A percentile compares a stretch with the other conserved stretches of the same genome.
These are phyloP conservation scores for Bruguiera sexangula DNA, from an alignment of 345 rosid genomes.

Conservation along the genomic window DNA sequence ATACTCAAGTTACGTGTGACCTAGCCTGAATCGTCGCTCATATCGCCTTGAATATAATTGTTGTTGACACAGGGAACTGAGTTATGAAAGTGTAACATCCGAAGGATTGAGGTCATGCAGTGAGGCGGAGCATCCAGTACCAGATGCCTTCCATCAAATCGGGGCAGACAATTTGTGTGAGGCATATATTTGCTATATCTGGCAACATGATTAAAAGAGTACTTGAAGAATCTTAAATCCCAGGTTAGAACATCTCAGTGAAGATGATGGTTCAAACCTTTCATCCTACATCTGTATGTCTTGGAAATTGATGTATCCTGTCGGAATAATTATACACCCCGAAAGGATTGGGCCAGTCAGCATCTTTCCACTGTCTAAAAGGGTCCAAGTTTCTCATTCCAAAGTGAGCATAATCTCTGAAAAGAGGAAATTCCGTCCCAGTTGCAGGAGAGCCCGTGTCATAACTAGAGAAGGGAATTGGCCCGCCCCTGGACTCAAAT, in stretches of 20 bases:
- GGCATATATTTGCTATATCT: too few species aligned
- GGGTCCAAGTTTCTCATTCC: constrained; percentile 24
- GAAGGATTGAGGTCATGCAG: too few species aligned
- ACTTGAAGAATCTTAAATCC: not conserved
- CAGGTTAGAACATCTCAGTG: not conserved
- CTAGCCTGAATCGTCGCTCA: too few species aligned
- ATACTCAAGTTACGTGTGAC: too few species aligned
- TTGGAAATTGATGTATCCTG: not conserved
- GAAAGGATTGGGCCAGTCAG: constrained; percentile 9
- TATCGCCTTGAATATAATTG: too few species aligned
- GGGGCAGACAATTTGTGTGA: too few species aligned
- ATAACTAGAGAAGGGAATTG: constrained; percentile 13
- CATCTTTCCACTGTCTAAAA: constrained; percentile 22
- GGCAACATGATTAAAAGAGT: too few species aligned
- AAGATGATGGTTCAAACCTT: not conserved
- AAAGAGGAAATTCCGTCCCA: constrained; percentile 28
- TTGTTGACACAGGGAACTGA: too few species aligned
- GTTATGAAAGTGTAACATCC: too few species aligned
- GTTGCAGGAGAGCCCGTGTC: constrained; percentile 29
- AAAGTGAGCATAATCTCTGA: constrained; percentile 16
- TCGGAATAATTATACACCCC: too few species aligned
- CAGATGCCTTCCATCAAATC: too few species aligned
- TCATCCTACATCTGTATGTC: constrained; percentile 17
- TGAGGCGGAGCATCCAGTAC: too few species aligned
- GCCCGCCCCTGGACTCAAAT: constrained; percentile 21